Evolutionary conservation across 169 alveolate genomes (phyloP), one percentile per base, ranked within the genome.

Genomic region (Plasmodium gallinaceum): DNA sequence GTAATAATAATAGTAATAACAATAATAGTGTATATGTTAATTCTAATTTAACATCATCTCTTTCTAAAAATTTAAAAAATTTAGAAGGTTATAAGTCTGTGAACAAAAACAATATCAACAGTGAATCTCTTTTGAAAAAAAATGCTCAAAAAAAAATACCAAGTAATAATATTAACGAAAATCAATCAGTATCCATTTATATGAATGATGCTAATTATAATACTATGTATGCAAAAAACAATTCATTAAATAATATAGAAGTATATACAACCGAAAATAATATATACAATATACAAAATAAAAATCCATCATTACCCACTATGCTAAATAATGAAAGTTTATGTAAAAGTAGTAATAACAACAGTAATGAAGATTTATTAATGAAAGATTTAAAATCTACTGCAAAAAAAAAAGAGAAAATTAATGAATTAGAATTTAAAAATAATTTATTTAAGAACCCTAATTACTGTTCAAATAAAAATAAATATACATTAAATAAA

Each of bases 391-490:
- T 68, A 52, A 68, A 83, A 68, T 3, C 37, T 42, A 8, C 61
- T 12, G 12, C 43, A n/a, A 83, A 83, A 54, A 80, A 80, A 46
- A 78, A 78, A 71, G 91, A 83, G 18, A 83, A 68, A 42, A 39
- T 68, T 22, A 66, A 0, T n/a, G 91, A 68, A 6, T 24, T 48
- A 42, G 85, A 83, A 18, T 83, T 83, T 83, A 83, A 83, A 46
- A 32, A 16, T 26, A 83, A 26, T 48, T 68, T 72, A 1, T 68
- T 45, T 12, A 52, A 54, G 57, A 71, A n/a, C n/a, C 14, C 39
- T 26, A 68, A 68, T 24, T 83, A 83, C 24, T n/a, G 42, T 24
- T 7, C 52, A 62, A 72, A 72, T 68, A 83, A 83, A 66, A 83
- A 51, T 22, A 83, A 68, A 42, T 24, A 52, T 14, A 10, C 65